Evolutionary conservation across 371 early-diverging fungal species (phyloP), one percentile per base, ranked within the genome.

Genomic region (Amoeboaphelidium occidentale): DNA sequence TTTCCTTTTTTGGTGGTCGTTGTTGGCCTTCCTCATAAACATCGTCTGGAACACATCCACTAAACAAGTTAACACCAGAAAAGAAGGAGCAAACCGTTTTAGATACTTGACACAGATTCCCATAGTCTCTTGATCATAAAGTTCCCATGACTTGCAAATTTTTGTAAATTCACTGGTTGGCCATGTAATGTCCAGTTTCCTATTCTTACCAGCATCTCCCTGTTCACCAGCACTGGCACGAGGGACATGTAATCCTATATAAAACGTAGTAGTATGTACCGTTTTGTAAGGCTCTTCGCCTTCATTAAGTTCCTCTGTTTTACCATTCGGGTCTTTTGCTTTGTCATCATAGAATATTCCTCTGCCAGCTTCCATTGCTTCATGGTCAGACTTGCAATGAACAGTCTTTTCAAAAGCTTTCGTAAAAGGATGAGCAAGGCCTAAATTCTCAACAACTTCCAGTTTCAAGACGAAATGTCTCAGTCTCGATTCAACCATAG

Each of bases 401-500:
- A 72, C 64, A 20, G 69, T 63, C 52, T 74, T 76, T 21, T 81
- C 81, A 52, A 83, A 79, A 26, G 81, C 76, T 53, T 90, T 86
- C 47, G 84, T 81, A 61, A 75, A 91, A 22, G 97, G 96, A 56
- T 87, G 89, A 0, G 90, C 89, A 45, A 79, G 54, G 6, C 67
- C 62, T 39, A 99, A 55, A 53, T 73, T 64, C 2, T 87, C 87
- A 1, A 81, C 68, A 12, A 59, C 53, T 56, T 99, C 98, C 25
- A 99, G 62, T 57, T 82, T 84, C 48, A 70, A 62, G 1, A 92
- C 78, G 4, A 94, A 70, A 47, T 86, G 84, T 53, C 99, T 80
- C 25, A 99, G 60, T 48, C 80, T 75, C 3, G 94, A 86, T 58
- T 98, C 97, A 0, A 96, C 83, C 54, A 86, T 70, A 44, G 98